Evolutionary conservation across 768 basidiomycete genomes (phyloP).

Genomic region (Leccinellum rugosiceps): DNA sequence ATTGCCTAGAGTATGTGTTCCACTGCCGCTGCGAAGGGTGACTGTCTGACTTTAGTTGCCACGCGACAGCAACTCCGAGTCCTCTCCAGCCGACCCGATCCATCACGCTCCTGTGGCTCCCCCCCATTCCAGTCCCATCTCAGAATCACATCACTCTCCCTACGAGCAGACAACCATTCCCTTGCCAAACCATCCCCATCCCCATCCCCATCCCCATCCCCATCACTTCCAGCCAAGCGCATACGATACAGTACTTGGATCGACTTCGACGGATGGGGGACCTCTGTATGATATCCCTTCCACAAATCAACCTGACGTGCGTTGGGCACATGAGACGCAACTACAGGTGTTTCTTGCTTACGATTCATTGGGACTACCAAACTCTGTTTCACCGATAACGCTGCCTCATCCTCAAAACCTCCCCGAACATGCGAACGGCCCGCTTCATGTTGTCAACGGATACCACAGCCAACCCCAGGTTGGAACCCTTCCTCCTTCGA

Average conservation of each 20-base stretch:
- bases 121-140: background rate
- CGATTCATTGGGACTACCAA: background rate
- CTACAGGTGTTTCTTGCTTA: background rate
- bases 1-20: conserved; percentile 1
- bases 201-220: background rate
- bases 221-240: background rate
- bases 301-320: background rate
- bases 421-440: background rate
- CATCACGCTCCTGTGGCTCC: background rate
- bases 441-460: background rate
- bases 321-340: background rate
- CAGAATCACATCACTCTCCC: background rate
- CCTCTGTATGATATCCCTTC: background rate
- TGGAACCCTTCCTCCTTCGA: background rate
- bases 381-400: background rate
- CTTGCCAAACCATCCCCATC: background rate
- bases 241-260: background rate
- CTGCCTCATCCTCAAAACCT: background rate
- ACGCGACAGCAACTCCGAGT: background rate
- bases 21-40: background rate
- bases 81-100: background rate
- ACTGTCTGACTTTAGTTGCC: background rate
- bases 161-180: background rate
- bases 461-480: background rate
- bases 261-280: background rate